Conservation (phyloP, 352 stramenopile species). For the Blastocystis hominis region DNA sequence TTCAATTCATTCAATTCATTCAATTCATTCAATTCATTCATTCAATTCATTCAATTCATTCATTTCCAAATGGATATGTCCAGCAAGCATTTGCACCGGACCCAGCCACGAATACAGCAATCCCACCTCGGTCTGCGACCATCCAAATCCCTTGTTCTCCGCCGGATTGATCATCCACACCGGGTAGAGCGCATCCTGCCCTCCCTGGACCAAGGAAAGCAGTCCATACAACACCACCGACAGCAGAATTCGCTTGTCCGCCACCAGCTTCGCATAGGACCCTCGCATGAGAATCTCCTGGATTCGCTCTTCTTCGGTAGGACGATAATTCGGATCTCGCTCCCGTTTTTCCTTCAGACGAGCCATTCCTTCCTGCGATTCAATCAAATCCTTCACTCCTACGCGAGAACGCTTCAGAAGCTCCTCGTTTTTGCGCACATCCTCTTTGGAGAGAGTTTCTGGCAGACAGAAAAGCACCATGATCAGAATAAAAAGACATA, state of each 20-base stretch:
- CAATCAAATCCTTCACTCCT: background rate
- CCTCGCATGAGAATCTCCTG: slow-evolving; percentile 1
- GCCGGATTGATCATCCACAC: slow-evolving; percentile 54
- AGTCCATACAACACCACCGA: slow-evolving; percentile 1
- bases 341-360: background rate
- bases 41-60: too few relatives aligned
- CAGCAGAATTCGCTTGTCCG: background rate
- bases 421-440: slow-evolving; percentile 27
- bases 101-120: slow-evolving; percentile 34
- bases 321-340: background rate
- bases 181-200: slow-evolving; percentile 45
- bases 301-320: slow-evolving; percentile 43
- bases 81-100: slow-evolving; percentile 41
- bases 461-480: slow-evolving; percentile 47
- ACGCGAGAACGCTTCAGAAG: background rate
- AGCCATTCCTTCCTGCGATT: background rate
- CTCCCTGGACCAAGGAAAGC: slow-evolving; percentile 37
- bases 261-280: background rate
- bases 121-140: slow-evolving; percentile 43
- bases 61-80: slow-evolving; percentile 24
- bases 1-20: background rate
- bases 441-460: slow-evolving; percentile 55
- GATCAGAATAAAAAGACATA: slow-evolving; percentile 12
- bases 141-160: slow-evolving; percentile 31
- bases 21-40: too few relatives aligned